Conservation (phyloP, 106 monocot genomes). For the Apostasia ramifera region DNA sequence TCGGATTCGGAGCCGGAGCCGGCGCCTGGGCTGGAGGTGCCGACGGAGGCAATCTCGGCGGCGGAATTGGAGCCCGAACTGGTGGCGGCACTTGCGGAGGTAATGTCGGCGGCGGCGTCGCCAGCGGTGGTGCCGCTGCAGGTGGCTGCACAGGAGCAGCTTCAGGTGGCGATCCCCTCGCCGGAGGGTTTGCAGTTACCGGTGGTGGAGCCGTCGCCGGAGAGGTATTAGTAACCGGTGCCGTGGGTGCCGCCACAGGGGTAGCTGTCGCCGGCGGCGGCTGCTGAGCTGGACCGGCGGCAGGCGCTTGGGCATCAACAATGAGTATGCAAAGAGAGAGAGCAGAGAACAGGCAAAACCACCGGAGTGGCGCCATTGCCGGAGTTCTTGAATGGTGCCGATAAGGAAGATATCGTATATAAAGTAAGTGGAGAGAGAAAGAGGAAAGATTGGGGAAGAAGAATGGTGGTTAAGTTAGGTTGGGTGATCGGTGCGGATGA, state of each 20-base stretch:
- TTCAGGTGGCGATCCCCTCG: background rate
- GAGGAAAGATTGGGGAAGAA: constrained; percentile 3
- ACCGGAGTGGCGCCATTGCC: constrained; percentile 11
- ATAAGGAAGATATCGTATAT: background rate
- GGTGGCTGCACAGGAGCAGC: constrained; percentile 6
- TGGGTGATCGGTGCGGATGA: background rate
- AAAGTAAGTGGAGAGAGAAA: background rate
- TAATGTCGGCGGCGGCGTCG: constrained; percentile 9
- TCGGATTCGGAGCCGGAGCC: background rate
- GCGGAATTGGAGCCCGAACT: constrained; percentile 5
- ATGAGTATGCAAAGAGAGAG: constrained; percentile 8
- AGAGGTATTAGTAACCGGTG: background rate
- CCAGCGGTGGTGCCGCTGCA: constrained; percentile 10
- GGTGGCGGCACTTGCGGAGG: constrained; percentile 6
- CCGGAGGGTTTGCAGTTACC: constrained; percentile 1
- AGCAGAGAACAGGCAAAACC: constrained; percentile 6
- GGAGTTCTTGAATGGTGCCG: no score
- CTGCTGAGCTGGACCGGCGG: constrained; percentile 7
- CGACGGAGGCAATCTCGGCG: constrained; percentile 16
- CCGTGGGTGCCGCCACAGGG: constrained; percentile 1
- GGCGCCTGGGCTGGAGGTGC: constrained; percentile 9
- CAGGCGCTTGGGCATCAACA: constrained; percentile 19
- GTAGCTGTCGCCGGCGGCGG: constrained; percentile 10
- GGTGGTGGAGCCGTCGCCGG: constrained; percentile 8
- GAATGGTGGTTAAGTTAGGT: constrained; percentile 8